These are phyloP conservation scores for Cercospora zeina DNA, from an alignment of 2,329 filamentous ascomycete species.

Conservation along the genomic window DNA sequence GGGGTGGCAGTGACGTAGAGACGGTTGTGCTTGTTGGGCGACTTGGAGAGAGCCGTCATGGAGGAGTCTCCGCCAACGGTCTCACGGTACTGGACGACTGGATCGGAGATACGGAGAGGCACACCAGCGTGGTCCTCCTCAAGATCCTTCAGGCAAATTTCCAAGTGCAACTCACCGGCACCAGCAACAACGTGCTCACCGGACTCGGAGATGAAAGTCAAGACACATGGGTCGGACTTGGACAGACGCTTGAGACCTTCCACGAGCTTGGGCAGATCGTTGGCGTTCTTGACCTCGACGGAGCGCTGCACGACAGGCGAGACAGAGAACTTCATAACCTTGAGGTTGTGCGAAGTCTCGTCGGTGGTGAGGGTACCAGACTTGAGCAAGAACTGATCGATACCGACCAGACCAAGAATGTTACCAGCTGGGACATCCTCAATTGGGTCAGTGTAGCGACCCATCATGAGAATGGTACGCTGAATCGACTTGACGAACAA, in stretches of 20 bases:
- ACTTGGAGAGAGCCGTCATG: conserved; percentile 98
- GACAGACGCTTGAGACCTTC: conserved; percentile 99
- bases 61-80: conserved; percentile 80
- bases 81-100: conserved; percentile 98
- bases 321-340: conserved; percentile 99
- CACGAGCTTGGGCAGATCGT: conserved; percentile 98
- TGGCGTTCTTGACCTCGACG: conserved; percentile 99
- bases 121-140: conserved; percentile 99
- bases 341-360: conserved; percentile 98
- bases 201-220: conserved; percentile 84
- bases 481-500: conserved; percentile 99
- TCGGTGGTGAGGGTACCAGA: conserved; percentile 98
- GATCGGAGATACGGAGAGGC: conserved; percentile 95
- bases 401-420: conserved; percentile 98
- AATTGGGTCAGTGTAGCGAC: conserved; percentile 97
- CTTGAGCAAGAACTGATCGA: conserved; percentile 99
- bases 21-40: conserved; percentile 99
- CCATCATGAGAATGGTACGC: conserved; percentile 99
- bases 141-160: conserved; percentile 99
- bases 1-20: conserved; percentile 93
- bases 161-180: conserved; percentile 98
- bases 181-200: conserved; percentile 99
- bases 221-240: conserved; percentile 98
- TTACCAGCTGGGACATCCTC: conserved; percentile 99
- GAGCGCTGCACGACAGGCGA: conserved; percentile 97